These are phyloP conservation scores for Cladosporium halotolerans DNA, from an alignment of 2,329 filamentous ascomycete genomes.

Conservation along the genomic window DNA sequence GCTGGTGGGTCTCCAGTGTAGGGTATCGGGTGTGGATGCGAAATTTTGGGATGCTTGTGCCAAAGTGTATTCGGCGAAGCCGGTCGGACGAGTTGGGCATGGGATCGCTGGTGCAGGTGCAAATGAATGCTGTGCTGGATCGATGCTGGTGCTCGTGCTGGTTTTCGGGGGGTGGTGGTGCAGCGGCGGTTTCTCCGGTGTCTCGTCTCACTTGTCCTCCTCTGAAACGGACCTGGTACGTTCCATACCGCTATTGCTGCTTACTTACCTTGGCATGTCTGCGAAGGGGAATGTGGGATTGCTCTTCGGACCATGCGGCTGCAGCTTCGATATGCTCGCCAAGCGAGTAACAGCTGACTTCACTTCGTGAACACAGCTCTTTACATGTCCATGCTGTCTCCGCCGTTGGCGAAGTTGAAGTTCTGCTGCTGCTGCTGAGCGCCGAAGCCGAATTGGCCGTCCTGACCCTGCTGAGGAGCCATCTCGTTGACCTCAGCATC, in stretches of 20 bases:
- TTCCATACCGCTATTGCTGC: slow-evolving; percentile 1
- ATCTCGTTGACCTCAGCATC: slow-evolving; percentile 74
- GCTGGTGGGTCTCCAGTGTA: slow-evolving; percentile 1
- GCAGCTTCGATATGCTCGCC: background rate
- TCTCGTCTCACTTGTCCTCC: background rate
- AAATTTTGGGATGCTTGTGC: slow-evolving; percentile 9
- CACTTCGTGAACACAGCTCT: background rate
- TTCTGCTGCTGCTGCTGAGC: slow-evolving; percentile 65
- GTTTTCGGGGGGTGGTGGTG: slow-evolving; percentile 1
- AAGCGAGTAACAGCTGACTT: background rate
- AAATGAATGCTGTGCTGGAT: slow-evolving; percentile 7
- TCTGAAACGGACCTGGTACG: background rate
- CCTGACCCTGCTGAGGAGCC: slow-evolving; percentile 63
- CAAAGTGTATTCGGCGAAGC: slow-evolving; percentile 4
- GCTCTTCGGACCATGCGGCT: slow-evolving; percentile 3
- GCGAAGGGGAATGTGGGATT: background rate
- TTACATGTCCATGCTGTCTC: slow-evolving; percentile 63
- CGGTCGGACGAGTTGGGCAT: slow-evolving; percentile 14
- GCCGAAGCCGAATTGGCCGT: slow-evolving; percentile 75
- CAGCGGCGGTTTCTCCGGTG: slow-evolving; percentile 1
- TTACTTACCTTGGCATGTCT: slow-evolving; percentile 7
- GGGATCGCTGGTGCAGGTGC: slow-evolving; percentile 11
- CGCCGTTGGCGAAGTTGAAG: slow-evolving; percentile 87
- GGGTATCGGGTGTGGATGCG: slow-evolving; percentile 1
- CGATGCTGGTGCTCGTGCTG: slow-evolving; percentile 11